Base-by-base conservation (phyloP, 106 monocot genomes). In the Allium cepa region DNA sequence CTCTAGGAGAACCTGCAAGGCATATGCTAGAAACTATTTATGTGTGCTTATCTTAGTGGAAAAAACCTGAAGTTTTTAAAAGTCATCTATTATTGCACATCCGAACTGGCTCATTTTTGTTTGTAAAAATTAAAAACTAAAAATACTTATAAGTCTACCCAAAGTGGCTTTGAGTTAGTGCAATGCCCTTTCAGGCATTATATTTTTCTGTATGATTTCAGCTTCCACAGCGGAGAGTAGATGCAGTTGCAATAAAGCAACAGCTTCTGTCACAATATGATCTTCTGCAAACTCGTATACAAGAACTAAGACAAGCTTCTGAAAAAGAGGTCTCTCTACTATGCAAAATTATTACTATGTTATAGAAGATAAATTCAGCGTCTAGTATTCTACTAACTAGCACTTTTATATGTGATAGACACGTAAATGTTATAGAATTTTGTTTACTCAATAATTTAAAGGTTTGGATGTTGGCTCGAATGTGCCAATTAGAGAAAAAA, bases 401-500 rank as follows among this genome's bases (percentile, higher is more conserved):
- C 10, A 62, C 28, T 62, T 26, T 27, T 36, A 27, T 62, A 10
- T 45, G 9, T 59, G 36, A 47, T 16, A 63, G 14, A 14, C 36
- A 26, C 7, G 47, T 47, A 22, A 22, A 64, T 8, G 46, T 62
- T 62, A 62, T 59, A 18, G 46, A 36, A 27, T 0, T 47, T 46
- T 48, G 13, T n/a, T 61, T 69, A 45, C 9, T 12, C 14, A 60
- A 62, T 58, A 7, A 7, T 52, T 16, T 77, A 59, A 64, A 97
- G 97, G 84, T 92, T 50, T 97, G 88, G 97, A 92, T 89, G 86
- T 73, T 97, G 58, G 97, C 97, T 59, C 86, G 97, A 26, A 97
- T 97, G 92, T 85, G 78, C 74, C 92, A 92, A 64, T 70, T 97
- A 80, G 97, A 97, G 71, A 97, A 90, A 74, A 97, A 97, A 77